A percentile compares a stretch with the other conserved stretches of the same genome.
These are phyloP conservation scores for Trichoderma atroviride DNA, from an alignment of 2,329 filamentous ascomycete genomes.

Conservation along the genomic window DNA sequence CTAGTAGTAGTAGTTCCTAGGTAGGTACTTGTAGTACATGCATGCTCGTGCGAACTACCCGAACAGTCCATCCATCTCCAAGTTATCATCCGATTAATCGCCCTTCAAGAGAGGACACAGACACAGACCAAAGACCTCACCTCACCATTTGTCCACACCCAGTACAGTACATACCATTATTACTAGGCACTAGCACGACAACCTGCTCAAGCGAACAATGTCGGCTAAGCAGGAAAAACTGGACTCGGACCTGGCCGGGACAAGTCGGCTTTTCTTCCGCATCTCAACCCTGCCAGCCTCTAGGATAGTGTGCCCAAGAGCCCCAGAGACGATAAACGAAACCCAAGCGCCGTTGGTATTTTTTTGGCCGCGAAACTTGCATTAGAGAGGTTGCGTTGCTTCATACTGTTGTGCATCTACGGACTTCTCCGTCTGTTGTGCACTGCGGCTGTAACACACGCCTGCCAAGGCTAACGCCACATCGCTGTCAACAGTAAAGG, in stretches of 20 bases:
- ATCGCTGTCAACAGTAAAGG: neutral
- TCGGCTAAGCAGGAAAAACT: slow-evolving; percentile 20
- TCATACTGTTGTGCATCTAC: neutral
- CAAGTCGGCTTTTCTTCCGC: slow-evolving; percentile 23
- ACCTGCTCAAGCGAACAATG: slow-evolving; percentile 5
- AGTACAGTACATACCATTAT: neutral
- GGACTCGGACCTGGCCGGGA: slow-evolving; percentile 12
- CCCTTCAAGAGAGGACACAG: neutral
- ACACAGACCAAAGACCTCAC: neutral
- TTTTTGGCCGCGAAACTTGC: slow-evolving; percentile 1
- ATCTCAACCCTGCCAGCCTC: slow-evolving; percentile 6
- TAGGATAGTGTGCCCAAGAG: neutral
- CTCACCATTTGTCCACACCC: neutral
- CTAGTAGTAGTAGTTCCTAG: neutral
- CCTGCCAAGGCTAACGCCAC: slow-evolving; percentile 13
- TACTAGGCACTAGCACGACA: neutral
- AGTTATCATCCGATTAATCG: slow-evolving; percentile 1
- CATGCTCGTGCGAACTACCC: neutral
- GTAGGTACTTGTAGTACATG: neutral
- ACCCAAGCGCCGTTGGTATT: slow-evolving; percentile 15
- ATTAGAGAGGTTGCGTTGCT: neutral
- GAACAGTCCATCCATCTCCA: neutral
- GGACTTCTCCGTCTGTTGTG: slow-evolving; percentile 5
- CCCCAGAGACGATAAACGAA: slow-evolving; percentile 18
- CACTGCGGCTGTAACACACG: neutral